Percentiles rank a stretch among this genome's conserved stretches.
Evolutionary conservation across 352 stramenopile species (phyloP).

Genomic region (Peronospora destructor): DNA sequence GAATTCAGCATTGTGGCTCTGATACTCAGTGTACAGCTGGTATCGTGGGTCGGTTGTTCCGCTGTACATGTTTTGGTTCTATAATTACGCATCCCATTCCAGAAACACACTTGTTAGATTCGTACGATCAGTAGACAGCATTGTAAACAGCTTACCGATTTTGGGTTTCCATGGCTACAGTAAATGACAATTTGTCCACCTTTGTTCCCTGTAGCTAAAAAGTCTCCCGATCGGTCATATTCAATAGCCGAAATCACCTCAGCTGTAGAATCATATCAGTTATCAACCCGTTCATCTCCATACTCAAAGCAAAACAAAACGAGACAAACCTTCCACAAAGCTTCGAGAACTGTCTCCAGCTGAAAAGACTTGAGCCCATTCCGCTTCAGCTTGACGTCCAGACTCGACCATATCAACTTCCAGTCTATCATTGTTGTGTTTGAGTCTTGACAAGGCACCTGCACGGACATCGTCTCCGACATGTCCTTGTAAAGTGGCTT

Average conservation of each 20-base stretch:
- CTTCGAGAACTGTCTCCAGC: constrained; percentile 43
- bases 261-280: constrained; percentile 28
- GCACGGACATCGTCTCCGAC: constrained; percentile 11
- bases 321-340: constrained; percentile 52
- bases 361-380: constrained; percentile 53
- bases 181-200: constrained; percentile 91
- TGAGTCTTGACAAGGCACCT: constrained; percentile 13
- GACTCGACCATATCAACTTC: constrained; percentile 28
- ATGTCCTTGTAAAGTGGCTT: constrained; percentile 14
- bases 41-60: constrained; percentile 38
- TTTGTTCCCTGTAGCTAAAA: constrained; percentile 91
- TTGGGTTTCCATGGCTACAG: constrained; percentile 35
- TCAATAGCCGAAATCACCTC: constrained; percentile 93
- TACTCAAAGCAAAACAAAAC: not conserved
- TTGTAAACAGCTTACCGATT: constrained; percentile 15
- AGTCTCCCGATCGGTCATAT: constrained; percentile 89
- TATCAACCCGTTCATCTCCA: not conserved
- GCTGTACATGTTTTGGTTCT: constrained; percentile 33
- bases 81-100: not conserved
- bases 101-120: not conserved
- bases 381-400: constrained; percentile 19
- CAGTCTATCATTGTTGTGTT: constrained; percentile 15
- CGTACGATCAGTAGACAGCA: not conserved
- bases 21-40: constrained; percentile 88
- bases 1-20: constrained; percentile 96